phyloP scores from a whole-genome alignment of 108 stramenopile species.

The Mediolabrus comicus region DNA sequence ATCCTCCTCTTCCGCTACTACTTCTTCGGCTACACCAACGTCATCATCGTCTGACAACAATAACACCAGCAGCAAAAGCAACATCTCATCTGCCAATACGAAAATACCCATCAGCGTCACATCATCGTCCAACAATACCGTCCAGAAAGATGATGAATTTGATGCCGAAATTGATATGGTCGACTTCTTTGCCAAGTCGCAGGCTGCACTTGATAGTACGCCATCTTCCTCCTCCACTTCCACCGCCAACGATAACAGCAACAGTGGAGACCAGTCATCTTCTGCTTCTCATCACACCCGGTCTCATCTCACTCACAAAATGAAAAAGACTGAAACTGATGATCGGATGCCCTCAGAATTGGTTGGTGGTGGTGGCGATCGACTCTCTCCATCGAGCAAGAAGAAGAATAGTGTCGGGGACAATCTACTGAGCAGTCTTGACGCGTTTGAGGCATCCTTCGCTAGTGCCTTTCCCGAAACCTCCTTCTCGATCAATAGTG shows the following conservation, averaged over 20 bases:
- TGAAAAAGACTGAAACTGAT: conserved; percentile 10
- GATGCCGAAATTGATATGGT: conserved; percentile 50
- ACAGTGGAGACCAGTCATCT: not conserved
- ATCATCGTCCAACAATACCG: not conserved
- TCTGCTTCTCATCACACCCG: not conserved
- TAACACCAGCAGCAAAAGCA: not conserved
- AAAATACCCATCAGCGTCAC: conserved; percentile 28
- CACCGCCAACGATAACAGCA: not conserved
- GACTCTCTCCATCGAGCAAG: not conserved
- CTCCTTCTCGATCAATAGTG: conserved; percentile 43
- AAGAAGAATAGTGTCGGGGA: conserved; percentile 5
- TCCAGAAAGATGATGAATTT: conserved; percentile 37
- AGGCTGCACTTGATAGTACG: not conserved
- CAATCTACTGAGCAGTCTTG: conserved; percentile 65
- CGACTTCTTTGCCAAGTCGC: conserved; percentile 34
- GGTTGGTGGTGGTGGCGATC: not conserved
- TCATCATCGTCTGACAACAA: not conserved
- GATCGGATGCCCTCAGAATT: conserved; percentile 40
- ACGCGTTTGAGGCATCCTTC: conserved; percentile 84
- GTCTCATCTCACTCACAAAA: not conserved
- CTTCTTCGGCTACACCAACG: not conserved
- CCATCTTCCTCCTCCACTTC: not conserved
- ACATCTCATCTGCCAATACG: conserved; percentile 11
- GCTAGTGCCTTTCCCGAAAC: conserved; percentile 63
- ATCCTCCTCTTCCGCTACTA: not conserved